A percentile compares a stretch with the other conserved stretches of the same genome.
These are phyloP conservation scores for Penicillium crustosum DNA, from an alignment of 2,329 filamentous ascomycete species.

Conservation along the genomic window DNA sequence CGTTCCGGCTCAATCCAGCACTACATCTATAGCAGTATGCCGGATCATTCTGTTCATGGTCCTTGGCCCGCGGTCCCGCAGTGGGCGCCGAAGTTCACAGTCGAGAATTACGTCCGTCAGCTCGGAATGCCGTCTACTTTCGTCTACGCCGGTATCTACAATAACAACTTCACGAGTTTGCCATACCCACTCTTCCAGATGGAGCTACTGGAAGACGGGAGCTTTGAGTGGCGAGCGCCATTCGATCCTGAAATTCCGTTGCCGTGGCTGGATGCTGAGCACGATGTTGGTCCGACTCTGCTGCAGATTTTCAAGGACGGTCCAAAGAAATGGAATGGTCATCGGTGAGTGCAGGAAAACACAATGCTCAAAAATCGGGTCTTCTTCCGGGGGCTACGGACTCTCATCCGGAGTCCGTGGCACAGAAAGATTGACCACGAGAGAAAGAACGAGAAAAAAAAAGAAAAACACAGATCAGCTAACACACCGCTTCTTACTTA, in stretches of 20 bases:
- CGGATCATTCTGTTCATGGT: conserved; percentile 81
- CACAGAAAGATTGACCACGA: neutral
- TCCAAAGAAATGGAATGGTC: conserved; percentile 75
- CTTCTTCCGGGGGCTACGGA: neutral
- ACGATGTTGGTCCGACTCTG: conserved; percentile 89
- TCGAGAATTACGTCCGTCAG: conserved; percentile 86
- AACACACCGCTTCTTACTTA: conserved; percentile 32
- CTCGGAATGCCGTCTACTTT: conserved; percentile 84
- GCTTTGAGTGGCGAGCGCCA: conserved; percentile 88
- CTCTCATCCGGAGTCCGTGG: neutral
- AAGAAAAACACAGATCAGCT: conserved; percentile 1
- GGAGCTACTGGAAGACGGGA: conserved; percentile 79
- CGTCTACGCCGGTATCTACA: conserved; percentile 95
- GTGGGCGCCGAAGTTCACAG: conserved; percentile 88
- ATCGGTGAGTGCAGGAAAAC: conserved; percentile 53
- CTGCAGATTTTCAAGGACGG: conserved; percentile 96
- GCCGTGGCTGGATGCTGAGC: conserved; percentile 94
- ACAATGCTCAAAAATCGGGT: neutral
- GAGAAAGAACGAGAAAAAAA: neutral
- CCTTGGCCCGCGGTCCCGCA: conserved; percentile 82
- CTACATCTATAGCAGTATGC: conserved; percentile 97
- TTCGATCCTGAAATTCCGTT: conserved; percentile 87
- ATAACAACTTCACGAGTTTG: conserved; percentile 97
- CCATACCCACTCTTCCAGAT: conserved; percentile 94
- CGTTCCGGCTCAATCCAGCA: conserved; percentile 75